Conservation (phyloP, 2,329 filamentous ascomycete genomes). For the Pseudogymnoascus sp. region DNA sequence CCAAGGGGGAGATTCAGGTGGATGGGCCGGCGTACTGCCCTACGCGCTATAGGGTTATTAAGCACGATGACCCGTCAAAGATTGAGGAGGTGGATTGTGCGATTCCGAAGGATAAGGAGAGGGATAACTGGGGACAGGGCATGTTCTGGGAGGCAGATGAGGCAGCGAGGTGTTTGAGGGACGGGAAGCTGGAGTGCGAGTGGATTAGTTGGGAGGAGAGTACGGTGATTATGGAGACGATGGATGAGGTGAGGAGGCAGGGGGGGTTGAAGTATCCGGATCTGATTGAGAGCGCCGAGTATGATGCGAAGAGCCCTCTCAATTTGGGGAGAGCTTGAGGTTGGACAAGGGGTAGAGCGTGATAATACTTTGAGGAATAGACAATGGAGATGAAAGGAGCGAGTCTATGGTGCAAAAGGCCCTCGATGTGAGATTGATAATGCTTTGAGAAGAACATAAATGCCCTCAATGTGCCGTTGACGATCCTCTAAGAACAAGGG, state of each 20-base stretch:
- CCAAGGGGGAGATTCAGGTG: slow-evolving; percentile 58
- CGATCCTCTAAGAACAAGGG: neutral
- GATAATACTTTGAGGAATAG: neutral
- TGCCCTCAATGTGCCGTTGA: no score
- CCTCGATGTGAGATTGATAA: neutral
- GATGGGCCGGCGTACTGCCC: slow-evolving; percentile 51
- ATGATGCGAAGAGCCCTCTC: slow-evolving; percentile 50
- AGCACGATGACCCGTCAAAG: slow-evolving; percentile 28
- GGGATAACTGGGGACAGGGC: slow-evolving; percentile 42
- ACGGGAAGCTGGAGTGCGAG: slow-evolving; percentile 54
- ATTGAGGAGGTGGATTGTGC: slow-evolving; percentile 26
- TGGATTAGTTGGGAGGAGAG: slow-evolving; percentile 52
- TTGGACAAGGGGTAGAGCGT: neutral
- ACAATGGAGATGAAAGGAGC: neutral
- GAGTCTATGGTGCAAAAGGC: neutral
- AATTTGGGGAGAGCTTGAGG: slow-evolving; percentile 30
- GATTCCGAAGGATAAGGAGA: slow-evolving; percentile 35
- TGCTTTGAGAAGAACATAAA: neutral
- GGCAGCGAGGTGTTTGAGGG: slow-evolving; percentile 51
- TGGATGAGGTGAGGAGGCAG: slow-evolving; percentile 61
- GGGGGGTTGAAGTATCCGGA: slow-evolving; percentile 54
- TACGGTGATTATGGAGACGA: slow-evolving; percentile 59
- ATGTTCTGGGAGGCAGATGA: slow-evolving; percentile 69
- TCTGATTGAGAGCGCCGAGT: slow-evolving; percentile 54
- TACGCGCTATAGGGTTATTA: slow-evolving; percentile 42